Conservation (phyloP, 805 yeast species). For the Alloascoidea africana region DNA sequence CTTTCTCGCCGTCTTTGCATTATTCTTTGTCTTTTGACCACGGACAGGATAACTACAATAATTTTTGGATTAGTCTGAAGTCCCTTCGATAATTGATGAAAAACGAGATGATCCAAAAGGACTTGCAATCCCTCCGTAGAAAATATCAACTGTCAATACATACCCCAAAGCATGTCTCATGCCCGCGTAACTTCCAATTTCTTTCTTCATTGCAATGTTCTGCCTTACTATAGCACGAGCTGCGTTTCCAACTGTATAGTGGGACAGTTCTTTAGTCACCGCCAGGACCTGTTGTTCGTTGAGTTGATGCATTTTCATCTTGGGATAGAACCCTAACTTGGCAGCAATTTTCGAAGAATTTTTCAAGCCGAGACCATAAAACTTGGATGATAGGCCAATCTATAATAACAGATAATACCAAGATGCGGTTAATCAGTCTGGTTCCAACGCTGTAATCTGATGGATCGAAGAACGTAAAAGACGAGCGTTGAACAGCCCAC, state of each 20-base stretch:
- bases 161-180: conserved; percentile 70
- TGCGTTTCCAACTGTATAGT: conserved; percentile 69
- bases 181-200: conserved; percentile 79
- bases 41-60: conserved; percentile 54
- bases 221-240: conserved; percentile 48
- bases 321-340: conserved; percentile 80
- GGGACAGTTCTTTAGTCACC: conserved; percentile 75
- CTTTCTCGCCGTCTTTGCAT: conserved; percentile 80
- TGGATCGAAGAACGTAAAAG: too few species aligned
- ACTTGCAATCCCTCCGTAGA: neutral
- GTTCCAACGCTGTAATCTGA: too few species aligned
- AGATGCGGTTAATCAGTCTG: too few species aligned
- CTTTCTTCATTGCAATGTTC: conserved; percentile 66
- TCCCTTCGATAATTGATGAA: neutral
- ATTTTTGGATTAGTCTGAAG: neutral
- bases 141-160: conserved; percentile 6
- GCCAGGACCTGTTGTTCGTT: conserved; percentile 78
- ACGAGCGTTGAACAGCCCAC: too few species aligned
- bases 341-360: conserved; percentile 71
- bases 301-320: conserved; percentile 88
- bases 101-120: neutral
- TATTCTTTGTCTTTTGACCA: conserved; percentile 88
- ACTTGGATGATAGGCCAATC: conserved; percentile 62
- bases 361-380: conserved; percentile 74
- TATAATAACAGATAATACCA: too few species aligned